Percentiles rank a stretch among this genome's conserved stretches.
phyloP scores from a whole-genome alignment of 768 basidiomycete genomes.

The Psilocybe cyanescens region DNA sequence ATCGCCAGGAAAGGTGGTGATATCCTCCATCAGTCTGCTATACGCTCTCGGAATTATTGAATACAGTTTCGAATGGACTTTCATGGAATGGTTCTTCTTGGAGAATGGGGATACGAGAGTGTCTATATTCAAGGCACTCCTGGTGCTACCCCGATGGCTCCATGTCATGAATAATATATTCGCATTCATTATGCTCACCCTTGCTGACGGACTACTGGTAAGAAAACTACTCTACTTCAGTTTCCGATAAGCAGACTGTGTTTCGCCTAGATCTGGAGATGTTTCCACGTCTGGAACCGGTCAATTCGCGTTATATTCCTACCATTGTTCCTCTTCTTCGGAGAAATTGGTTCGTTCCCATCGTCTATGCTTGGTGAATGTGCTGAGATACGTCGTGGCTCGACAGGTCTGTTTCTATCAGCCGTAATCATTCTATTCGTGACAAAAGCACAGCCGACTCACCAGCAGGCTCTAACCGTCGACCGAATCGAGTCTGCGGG shows the following conservation, averaged over 20 bases:
- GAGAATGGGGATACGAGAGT: neutral
- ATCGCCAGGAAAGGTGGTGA: neutral
- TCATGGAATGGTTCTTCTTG: neutral
- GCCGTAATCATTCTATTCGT: no score
- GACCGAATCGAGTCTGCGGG: neutral
- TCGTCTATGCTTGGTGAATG: no score
- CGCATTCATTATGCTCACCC: neutral
- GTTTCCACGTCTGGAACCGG: no score
- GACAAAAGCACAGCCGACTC: no score
- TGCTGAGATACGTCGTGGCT: no score
- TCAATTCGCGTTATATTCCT: no score
- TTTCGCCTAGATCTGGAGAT: no score
- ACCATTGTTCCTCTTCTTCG: no score
- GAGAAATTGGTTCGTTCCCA: no score
- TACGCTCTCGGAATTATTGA: neutral
- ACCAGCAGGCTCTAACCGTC: neutral
- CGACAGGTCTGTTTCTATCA: no score
- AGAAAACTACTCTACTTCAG: no score
- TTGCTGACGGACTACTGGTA: conserved; percentile 1
- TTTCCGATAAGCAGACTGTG: no score
- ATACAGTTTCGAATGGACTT: neutral
- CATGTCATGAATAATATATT: neutral
- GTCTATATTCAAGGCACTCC: neutral
- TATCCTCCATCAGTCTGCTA: neutral
- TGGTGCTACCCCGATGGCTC: neutral